These are phyloP conservation scores for Lichtheimia ornata DNA, from an alignment of 371 early-diverging fungal species.

Conservation along the genomic window DNA sequence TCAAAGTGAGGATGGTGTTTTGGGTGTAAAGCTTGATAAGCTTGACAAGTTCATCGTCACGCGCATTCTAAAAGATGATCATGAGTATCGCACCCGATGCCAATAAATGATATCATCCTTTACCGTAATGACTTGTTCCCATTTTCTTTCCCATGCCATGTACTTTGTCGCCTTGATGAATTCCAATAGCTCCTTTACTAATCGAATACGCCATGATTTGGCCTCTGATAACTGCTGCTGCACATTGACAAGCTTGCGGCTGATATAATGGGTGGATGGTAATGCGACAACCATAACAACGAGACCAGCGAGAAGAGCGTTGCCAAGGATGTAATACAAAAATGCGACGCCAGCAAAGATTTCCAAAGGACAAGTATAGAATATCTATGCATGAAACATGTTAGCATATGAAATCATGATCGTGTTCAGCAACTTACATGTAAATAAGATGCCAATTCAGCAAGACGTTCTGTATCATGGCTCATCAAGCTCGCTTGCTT, in stretches of 20 bases:
- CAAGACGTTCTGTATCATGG: conserved; percentile 77
- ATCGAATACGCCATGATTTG: conserved; percentile 59
- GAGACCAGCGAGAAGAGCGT: conserved; percentile 68
- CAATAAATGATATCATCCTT: not conserved
- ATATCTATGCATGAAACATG: conserved; percentile 53
- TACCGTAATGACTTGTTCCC: conserved; percentile 58
- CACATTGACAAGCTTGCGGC: conserved; percentile 41
- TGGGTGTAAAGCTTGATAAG: conserved; percentile 59
- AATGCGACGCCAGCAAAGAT: conserved; percentile 63
- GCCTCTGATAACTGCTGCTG: conserved; percentile 60
- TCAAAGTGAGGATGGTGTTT: conserved; percentile 55
- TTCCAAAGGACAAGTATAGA: conserved; percentile 65
- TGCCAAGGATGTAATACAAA: conserved; percentile 67
- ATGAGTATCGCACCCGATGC: not conserved
- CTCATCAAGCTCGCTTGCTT: conserved; percentile 76
- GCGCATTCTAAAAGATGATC: conserved; percentile 31
- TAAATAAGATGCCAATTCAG: conserved; percentile 56
- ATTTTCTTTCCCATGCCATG: conserved; percentile 77
- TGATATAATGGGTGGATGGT: conserved; percentile 63
- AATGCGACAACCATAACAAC: conserved; percentile 61
- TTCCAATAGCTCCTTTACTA: conserved; percentile 66
- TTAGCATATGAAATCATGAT: conserved; percentile 10
- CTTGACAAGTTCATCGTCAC: conserved; percentile 56
- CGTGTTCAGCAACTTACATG: conserved; percentile 29
- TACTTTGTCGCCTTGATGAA: conserved; percentile 76